A percentile compares a stretch with the other conserved stretches of the same genome.
Evolutionary conservation across 345 rosid genomes (phyloP).

Genomic region (Mallotus nudiflorus): DNA sequence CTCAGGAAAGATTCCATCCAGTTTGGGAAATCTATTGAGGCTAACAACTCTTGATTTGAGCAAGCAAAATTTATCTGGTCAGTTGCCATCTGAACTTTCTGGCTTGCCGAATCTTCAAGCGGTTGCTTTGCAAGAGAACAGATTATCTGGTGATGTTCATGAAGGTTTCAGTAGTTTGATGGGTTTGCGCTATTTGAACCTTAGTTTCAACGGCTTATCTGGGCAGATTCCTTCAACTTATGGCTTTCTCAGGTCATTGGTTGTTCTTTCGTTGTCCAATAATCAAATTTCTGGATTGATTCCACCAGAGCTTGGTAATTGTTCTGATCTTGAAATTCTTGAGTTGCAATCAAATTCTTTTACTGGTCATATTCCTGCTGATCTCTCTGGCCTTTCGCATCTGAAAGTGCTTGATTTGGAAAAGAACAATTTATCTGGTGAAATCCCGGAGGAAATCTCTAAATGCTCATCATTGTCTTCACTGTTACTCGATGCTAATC

Average conservation of each 20-base stretch:
- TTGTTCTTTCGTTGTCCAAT: conserved; percentile 64
- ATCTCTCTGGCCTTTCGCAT: conserved; percentile 54
- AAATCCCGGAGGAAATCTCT: conserved; percentile 59
- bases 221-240: conserved; percentile 71
- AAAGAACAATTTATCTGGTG: conserved; percentile 65
- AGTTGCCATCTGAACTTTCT: conserved; percentile 64
- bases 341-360: conserved; percentile 64
- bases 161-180: conserved; percentile 90
- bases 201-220: conserved; percentile 62
- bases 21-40: conserved; percentile 29
- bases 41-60: conserved; percentile 34
- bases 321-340: conserved; percentile 77
- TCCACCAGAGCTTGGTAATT: conserved; percentile 81
- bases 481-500: conserved; percentile 59
- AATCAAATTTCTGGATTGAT: conserved; percentile 66
- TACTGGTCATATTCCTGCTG: conserved; percentile 67
- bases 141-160: conserved; percentile 63
- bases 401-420: conserved; percentile 69
- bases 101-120: conserved; percentile 88
- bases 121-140: conserved; percentile 83
- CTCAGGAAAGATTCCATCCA: conserved; percentile 28
- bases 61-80: conserved; percentile 32
- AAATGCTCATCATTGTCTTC: conserved; percentile 48
- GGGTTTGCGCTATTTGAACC: conserved; percentile 66
- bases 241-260: conserved; percentile 68